Percentiles rank a stretch among this genome's conserved stretches.
Conservation (phyloP, 1,284 basidiomycete genomes). For the Pseudomicrostroma phylloplanum region DNA sequence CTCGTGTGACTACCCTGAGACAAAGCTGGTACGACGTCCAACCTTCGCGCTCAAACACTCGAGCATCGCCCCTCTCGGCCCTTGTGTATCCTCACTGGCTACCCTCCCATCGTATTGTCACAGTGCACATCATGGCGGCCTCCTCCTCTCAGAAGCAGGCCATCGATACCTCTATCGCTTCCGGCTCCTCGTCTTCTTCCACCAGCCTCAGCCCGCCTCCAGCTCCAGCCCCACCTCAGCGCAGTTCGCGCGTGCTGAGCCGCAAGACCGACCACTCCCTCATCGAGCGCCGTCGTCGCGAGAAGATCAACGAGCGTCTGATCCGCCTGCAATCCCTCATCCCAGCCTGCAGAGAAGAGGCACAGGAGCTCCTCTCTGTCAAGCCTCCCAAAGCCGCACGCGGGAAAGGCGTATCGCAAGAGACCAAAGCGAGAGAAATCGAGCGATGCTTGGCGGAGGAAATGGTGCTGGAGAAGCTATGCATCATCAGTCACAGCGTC, state of each 20-base stretch:
- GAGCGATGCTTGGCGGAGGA: constrained; percentile 21
- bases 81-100: too few relatives aligned
- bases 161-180: too few relatives aligned
- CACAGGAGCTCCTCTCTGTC: constrained; percentile 29
- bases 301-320: constrained; percentile 50
- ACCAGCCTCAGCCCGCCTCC: background rate
- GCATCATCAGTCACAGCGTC: constrained; percentile 45
- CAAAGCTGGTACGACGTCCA: too few relatives aligned
- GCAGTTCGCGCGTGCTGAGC: constrained; percentile 34
- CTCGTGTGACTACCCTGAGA: too few relatives aligned
- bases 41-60: too few relatives aligned
- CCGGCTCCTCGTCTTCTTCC: background rate
- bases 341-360: constrained; percentile 44
- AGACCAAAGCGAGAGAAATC: constrained; percentile 14
- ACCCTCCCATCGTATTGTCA: too few relatives aligned
- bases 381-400: constrained; percentile 10
- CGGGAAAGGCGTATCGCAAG: constrained; percentile 11
- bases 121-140: too few relatives aligned
- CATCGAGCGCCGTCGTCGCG: constrained; percentile 45
- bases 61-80: too few relatives aligned
- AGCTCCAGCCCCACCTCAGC: constrained; percentile 11
- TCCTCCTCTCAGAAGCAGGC: too few relatives aligned
- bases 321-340: constrained; percentile 37
- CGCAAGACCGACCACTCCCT: constrained; percentile 48
- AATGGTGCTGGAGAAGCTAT: constrained; percentile 47